Percentiles rank a stretch among this genome's conserved stretches.
These are phyloP conservation scores for Pythium coloratum DNA, from an alignment of 352 stramenopile genomes.

Conservation along the genomic window DNA sequence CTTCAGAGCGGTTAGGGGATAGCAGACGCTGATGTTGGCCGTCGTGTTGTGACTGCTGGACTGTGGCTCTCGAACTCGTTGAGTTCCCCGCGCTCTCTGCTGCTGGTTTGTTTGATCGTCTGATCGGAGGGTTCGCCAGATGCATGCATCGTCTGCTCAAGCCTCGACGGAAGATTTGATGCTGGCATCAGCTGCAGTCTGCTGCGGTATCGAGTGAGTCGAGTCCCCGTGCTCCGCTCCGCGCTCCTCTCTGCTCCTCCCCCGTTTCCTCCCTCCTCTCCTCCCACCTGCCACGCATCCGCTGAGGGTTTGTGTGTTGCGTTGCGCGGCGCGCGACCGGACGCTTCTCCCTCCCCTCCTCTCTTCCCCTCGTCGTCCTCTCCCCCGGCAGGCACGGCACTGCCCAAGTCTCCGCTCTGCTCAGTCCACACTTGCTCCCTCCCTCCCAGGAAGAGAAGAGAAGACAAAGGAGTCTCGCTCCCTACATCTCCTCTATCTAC, in stretches of 20 bases:
- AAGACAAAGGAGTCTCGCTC: conserved; percentile 11
- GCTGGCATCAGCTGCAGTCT: not conserved
- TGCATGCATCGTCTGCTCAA: conserved; percentile 18
- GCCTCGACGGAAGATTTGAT: conserved; percentile 3
- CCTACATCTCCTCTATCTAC: conserved; percentile 10
- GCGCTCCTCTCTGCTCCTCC: not conserved
- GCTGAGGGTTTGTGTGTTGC: not conserved
- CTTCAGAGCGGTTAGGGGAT: conserved; percentile 21
- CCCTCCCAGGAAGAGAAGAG: conserved; percentile 22
- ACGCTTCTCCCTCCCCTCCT: conserved; percentile 14
- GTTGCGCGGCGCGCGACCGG: conserved; percentile 9
- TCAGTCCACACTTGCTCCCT: conserved; percentile 26
- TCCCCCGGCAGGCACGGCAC: not conserved
- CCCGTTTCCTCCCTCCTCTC: conserved; percentile 8
- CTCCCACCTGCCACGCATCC: conserved; percentile 11
- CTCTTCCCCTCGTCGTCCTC: not conserved
- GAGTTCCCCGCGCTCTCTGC: conserved; percentile 6
- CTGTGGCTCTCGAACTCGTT: not conserved
- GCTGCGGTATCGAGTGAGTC: not conserved
- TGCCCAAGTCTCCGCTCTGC: conserved; percentile 2
- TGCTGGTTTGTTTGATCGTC: conserved; percentile 11
- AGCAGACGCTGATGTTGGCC: not conserved
- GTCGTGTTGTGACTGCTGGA: not conserved
- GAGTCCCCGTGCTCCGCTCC: not conserved
- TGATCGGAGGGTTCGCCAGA: conserved; percentile 22